These are phyloP conservation scores for Bruguiera sexangula DNA, from an alignment of 345 rosid genomes.

Conservation along the genomic window DNA sequence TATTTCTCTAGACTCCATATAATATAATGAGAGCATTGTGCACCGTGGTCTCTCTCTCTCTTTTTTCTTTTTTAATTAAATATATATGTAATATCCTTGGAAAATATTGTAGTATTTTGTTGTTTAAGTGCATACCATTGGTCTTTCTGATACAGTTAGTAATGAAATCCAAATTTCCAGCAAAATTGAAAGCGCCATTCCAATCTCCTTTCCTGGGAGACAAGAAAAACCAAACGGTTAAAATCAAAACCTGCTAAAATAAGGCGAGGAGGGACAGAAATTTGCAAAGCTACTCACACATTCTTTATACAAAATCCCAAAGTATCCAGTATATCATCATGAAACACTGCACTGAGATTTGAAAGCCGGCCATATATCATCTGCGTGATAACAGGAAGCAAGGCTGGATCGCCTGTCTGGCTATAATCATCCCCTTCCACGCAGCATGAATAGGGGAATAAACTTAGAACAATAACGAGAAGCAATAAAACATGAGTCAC, in stretches of 20 bases:
- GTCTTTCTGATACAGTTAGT: constrained; percentile 61
- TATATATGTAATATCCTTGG: background rate
- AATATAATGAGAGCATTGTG: too few relatives aligned
- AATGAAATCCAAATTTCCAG: constrained; percentile 50
- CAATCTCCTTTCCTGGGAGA: constrained; percentile 63
- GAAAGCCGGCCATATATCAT: constrained; percentile 53
- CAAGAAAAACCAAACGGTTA: constrained; percentile 9
- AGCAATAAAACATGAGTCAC: constrained; percentile 28
- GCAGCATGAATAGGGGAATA: constrained; percentile 29
- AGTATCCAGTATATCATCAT: constrained; percentile 37
- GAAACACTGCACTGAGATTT: constrained; percentile 43
- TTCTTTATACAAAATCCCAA: constrained; percentile 71
- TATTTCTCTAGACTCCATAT: too few relatives aligned
- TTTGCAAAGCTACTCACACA: constrained; percentile 41
- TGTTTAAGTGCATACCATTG: constrained; percentile 44
- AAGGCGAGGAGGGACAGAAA: background rate
- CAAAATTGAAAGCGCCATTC: constrained; percentile 71
- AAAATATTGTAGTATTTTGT: background rate
- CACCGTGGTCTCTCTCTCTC: too few relatives aligned
- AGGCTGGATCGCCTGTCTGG: constrained; percentile 47
- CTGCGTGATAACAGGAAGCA: constrained; percentile 44
- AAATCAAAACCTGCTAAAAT: background rate
- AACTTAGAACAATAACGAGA: constrained; percentile 28
- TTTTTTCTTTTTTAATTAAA: too few relatives aligned
- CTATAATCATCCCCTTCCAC: constrained; percentile 60